Base-by-base conservation (phyloP, 139 green algal genomes). In the Edaphochlamys debaryana region DNA sequence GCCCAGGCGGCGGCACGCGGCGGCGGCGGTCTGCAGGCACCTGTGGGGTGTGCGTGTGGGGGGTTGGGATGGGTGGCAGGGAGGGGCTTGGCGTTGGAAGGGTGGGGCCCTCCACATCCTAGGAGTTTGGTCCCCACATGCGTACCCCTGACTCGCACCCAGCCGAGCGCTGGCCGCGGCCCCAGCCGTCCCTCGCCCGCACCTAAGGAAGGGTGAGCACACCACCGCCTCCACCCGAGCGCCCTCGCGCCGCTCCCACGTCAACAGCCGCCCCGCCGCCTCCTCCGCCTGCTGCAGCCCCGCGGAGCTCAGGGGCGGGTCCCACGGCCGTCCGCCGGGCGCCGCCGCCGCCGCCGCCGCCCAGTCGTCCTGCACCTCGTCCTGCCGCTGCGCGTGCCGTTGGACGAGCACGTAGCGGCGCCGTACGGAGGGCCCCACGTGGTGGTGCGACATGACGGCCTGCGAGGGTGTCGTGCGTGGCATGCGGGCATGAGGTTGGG, bases 21-120 rank as follows among this genome's bases (percentile, higher is more conserved):
- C 75, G 2, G 75, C 75, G 41, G 75, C 58, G 0, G 75, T 81
- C 38, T 81, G 75, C 29, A 81, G 75, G 40, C 75, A 81, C 41
- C 75, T 81, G 75, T 2, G 50, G 13, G 41, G 7, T 38, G 68
- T 71, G 34, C 5, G 27, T 11, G 34, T 7, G 66, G 36, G 4
- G 34, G 34, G 66, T 3, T n/a, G 36, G 66, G 36, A 4, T 27
- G 54, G n/a, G n/a, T n/a, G n/a, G n/a, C n/a, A n/a, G n/a, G n/a
- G n/a, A n/a, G n/a, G n/a, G n/a, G n/a, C n/a, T n/a, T n/a, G n/a
- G n/a, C n/a, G n/a, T n/a, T n/a, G n/a, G n/a, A n/a, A n/a, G n/a
- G n/a, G n/a, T n/a, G n/a, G n/a, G n/a, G n/a, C n/a, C n/a, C n/a
- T n/a, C n/a, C n/a, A n/a, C n/a, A n/a, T n/a, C n/a, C n/a, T n/a